Conservation (phyloP, 2,329 filamentous ascomycete genomes). For the Rasamsonia emersonii region DNA sequence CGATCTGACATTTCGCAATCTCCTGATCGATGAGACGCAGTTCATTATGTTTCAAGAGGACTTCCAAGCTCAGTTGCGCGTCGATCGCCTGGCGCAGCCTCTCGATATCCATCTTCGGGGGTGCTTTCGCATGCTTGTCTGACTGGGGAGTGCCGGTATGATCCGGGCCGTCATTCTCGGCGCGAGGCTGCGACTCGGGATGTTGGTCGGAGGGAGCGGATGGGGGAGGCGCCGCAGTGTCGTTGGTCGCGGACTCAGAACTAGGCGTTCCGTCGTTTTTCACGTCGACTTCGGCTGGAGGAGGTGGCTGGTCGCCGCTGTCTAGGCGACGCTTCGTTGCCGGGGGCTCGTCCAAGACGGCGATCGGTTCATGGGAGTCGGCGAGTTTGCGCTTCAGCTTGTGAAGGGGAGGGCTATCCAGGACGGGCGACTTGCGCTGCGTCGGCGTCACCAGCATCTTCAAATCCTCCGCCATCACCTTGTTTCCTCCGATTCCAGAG, state of each 20-base stretch:
- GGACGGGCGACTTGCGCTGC: conserved; percentile 22
- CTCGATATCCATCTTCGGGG: conserved; percentile 27
- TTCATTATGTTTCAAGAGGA: conserved; percentile 89
- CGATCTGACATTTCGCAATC: conserved; percentile 87
- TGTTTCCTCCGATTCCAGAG: conserved; percentile 37
- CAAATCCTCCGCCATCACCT: conserved; percentile 35
- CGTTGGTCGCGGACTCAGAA: not conserved
- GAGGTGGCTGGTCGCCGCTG: conserved; percentile 11
- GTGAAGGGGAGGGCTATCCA: conserved; percentile 26
- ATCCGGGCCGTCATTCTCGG: conserved; percentile 4
- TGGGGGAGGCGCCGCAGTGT: not conserved
- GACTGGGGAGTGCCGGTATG: conserved; percentile 6
- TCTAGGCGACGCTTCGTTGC: conserved; percentile 26
- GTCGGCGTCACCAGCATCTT: conserved; percentile 34
- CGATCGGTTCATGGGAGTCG: conserved; percentile 36
- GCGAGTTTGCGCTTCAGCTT: conserved; percentile 53
- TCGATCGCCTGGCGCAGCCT: conserved; percentile 65
- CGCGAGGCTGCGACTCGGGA: conserved; percentile 3
- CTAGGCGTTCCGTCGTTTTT: conserved; percentile 3
- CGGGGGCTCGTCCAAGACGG: conserved; percentile 19
- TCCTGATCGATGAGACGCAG: conserved; percentile 91
- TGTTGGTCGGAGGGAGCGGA: not conserved
- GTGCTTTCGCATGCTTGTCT: conserved; percentile 13
- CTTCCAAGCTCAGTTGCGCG: conserved; percentile 82
- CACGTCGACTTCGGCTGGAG: conserved; percentile 9